Base-by-base conservation (phyloP, 306 rosid species). In the Prunus dulcis region DNA sequence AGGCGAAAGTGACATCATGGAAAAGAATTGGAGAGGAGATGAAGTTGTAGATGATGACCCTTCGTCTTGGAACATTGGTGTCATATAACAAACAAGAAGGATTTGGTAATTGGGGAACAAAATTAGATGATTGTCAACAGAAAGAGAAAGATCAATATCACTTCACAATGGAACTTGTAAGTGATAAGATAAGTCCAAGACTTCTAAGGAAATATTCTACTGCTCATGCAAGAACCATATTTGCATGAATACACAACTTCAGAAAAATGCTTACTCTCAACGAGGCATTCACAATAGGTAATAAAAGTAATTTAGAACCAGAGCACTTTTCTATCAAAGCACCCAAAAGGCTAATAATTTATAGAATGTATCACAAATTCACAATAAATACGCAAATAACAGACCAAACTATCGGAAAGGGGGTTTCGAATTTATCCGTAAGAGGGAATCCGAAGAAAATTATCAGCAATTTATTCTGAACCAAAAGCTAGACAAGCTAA, bases 1-100 rank as follows among this genome's bases (percentile, higher is more conserved):
- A 66, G 92, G 88, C 20, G 92, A 84, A 78, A 78, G 84, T 22
- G 98, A 83, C 91, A 84, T 89, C 84, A 83, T 85, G 67, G 98
- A 84, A 66, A 88, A 88, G 67, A 84, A 73, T 77, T 89, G 90
- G 67, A 89, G 83, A 60, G 88, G 86, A 75, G 88, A 88, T 55
- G 83, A 89, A 78, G 85, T 86, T 65, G 84, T 90, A 74, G 89
- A 89, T 63, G 93, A 89, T 11, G 91, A 85, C 32, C 93, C 91
- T 79, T 91, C 97, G 57, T 91, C 93, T 84, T 88, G 93, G 74
- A 85, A 84, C 89, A 86, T 83, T 57, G 87, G 71, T 69, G 75
- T 73, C 82, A 82, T 79, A 71, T 32, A 82, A 80, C 82, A 79
- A 79, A 34, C 88, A 74, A 64, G 49, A 66, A 70, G 81, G n/a